Evolutionary conservation across 2,329 filamentous ascomycete species (phyloP).

Genomic region (Fusarium papillatum): DNA sequence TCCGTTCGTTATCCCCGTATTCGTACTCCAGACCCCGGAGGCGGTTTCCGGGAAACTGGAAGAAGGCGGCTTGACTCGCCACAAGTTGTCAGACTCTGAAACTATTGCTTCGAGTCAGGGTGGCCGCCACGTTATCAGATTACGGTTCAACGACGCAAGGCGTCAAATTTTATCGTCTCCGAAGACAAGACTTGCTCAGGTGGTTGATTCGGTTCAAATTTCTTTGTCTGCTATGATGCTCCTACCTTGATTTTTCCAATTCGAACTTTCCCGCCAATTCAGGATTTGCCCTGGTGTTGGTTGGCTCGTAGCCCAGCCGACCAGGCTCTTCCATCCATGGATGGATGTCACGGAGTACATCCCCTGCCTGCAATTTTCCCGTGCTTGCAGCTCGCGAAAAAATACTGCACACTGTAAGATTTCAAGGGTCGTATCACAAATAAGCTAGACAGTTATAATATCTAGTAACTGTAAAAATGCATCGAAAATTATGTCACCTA

Average conservation of each 20-base stretch:
- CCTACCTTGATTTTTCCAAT: neutral
- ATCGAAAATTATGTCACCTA: neutral
- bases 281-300: neutral
- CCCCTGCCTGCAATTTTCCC: constrained; percentile 6
- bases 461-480: neutral
- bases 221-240: neutral
- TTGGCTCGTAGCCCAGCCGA: neutral
- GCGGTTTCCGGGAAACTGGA: constrained; percentile 1
- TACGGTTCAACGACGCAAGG: neutral
- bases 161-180: neutral
- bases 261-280: neutral
- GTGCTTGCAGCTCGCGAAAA: neutral
- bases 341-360: neutral
- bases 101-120: constrained; percentile 7
- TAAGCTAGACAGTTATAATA: neutral
- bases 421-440: neutral
- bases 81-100: neutral
- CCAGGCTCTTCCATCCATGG: neutral
- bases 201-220: neutral
- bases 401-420: neutral
- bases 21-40: constrained; percentile 25
- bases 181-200: neutral
- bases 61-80: constrained; percentile 21
- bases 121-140: neutral
- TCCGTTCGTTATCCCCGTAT: constrained; percentile 14